Evolutionary conservation across 306 rosid genomes (phyloP).

Genomic region (Rubus idaeus): DNA sequence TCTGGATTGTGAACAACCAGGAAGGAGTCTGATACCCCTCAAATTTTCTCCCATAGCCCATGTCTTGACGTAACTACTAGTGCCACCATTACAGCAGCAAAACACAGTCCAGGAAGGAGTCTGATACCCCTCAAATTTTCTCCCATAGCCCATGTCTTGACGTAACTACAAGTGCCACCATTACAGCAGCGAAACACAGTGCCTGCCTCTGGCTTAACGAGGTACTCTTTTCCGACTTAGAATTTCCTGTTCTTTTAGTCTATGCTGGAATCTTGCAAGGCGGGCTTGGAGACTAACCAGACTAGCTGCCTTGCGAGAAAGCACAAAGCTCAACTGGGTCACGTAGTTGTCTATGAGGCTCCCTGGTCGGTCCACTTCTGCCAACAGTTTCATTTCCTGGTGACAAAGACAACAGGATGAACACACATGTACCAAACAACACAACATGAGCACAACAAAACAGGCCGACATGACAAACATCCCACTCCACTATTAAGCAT

Average conservation of each 20-base stretch:
- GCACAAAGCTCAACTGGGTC: constrained; percentile 78
- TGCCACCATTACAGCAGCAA: constrained; percentile 28
- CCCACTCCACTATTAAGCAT: neutral
- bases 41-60: constrained; percentile 11
- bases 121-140: constrained; percentile 9
- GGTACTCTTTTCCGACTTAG: constrained; percentile 83
- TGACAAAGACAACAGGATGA: neutral
- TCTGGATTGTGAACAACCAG: constrained; percentile 23
- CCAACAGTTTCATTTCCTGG: constrained; percentile 94
- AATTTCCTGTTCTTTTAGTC: constrained; percentile 90
- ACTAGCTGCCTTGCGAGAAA: constrained; percentile 93
- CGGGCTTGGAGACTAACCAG: constrained; percentile 93
- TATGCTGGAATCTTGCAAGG: constrained; percentile 90
- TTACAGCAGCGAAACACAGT: constrained; percentile 26
- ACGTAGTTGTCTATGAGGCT: constrained; percentile 88
- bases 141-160: constrained; percentile 8
- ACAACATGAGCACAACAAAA: constrained; percentile 22
- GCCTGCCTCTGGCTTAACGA: constrained; percentile 43
- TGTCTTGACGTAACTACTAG: constrained; percentile 19
- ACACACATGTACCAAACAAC: constrained; percentile 13
- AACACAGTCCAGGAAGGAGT: constrained; percentile 19
- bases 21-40: constrained; percentile 8
- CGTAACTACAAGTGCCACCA: constrained; percentile 27
- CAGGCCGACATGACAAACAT: neutral
- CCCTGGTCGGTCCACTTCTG: constrained; percentile 97